Evolutionary conservation across 192 early-diverging fungal species (phyloP), one percentile per base, ranked within the genome.

Genomic region (Glomus cerebriforme): DNA sequence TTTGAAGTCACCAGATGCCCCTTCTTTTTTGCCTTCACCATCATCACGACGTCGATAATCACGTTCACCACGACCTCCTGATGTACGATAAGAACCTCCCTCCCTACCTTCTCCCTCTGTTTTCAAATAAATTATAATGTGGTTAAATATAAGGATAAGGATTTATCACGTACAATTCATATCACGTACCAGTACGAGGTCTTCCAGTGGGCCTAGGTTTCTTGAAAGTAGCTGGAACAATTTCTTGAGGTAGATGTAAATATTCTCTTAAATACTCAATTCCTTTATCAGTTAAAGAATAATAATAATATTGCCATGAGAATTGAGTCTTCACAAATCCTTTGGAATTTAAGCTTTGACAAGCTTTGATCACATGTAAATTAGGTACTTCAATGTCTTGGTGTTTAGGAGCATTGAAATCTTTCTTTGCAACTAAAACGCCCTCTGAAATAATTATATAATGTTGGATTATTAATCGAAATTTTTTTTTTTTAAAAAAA

Each of bases 271-370:
- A 90, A 90, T 97, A 98, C 84, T 94, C 95, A 79, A 98, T 97
- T 86, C 98, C 98, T 88, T 95, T 94, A 83, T 96, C 92, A 85
- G 97, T 99, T 83, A 99, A 91, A 87, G 92, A 96, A 89, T 99
- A 99, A 95, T 99, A 99, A 92, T 97, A 99, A 91, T 96, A 96
- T 86, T 98, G 97, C 98, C 98, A 99, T 85, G 96, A 98, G 94
- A 99, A 99, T 83, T 93, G 93, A 80, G 93, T 94, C 88, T 94
- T 95, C 86, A 99, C 97, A 77, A 85, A 94, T 80, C 95, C 95
- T 83, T 92, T 92, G 74, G 98, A 99, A 85, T 90, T 88, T 84
- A 99, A 91, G 75, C 94, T 96, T 92, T 99, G 96, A 81, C 98
- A 92, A 79, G 96, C 94, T 93, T 98, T 99, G 91, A 99, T 97